phyloP scores from a whole-genome alignment of 73 alveolate species.

The Effrenium voratum region DNA sequence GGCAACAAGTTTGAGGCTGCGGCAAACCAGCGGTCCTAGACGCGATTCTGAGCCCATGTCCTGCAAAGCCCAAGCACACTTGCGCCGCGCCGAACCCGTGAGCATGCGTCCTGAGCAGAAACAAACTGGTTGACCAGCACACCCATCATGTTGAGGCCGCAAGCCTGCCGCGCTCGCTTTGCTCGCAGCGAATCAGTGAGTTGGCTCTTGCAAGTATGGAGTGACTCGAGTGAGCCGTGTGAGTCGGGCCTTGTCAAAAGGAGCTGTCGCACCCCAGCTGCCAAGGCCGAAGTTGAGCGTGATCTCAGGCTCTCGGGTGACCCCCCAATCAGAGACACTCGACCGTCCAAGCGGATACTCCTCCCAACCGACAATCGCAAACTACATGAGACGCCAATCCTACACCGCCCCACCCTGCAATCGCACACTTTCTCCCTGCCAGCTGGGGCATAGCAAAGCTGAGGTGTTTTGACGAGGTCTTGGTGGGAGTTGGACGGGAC shows the following conservation, averaged over 20 bases:
- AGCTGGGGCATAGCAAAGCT: too few species aligned
- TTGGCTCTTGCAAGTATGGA: background rate
- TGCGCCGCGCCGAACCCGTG: background rate
- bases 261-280: slow-evolving; percentile 64
- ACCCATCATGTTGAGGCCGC: slow-evolving; percentile 81
- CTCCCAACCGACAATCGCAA: too few species aligned
- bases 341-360: background rate
- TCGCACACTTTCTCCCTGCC: too few species aligned
- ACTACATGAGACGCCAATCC: too few species aligned
- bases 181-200: too few species aligned
- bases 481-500: too few species aligned
- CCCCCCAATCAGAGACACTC: background rate
- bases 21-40: slow-evolving; percentile 16
- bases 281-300: slow-evolving; percentile 36
- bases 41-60: slow-evolving; percentile 9
- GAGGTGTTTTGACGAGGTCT: too few species aligned
- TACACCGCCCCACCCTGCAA: too few species aligned
- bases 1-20: background rate
- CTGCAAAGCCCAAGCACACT: background rate
- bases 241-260: slow-evolving; percentile 27
- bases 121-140: slow-evolving; percentile 52
- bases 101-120: background rate
- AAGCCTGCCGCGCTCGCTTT: slow-evolving; percentile 8
- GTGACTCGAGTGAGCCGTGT: background rate
- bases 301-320: slow-evolving; percentile 13